phyloP scores from a whole-genome alignment of 1,139 yeast genomes.

The Saccharomycopsis hybrid region DNA sequence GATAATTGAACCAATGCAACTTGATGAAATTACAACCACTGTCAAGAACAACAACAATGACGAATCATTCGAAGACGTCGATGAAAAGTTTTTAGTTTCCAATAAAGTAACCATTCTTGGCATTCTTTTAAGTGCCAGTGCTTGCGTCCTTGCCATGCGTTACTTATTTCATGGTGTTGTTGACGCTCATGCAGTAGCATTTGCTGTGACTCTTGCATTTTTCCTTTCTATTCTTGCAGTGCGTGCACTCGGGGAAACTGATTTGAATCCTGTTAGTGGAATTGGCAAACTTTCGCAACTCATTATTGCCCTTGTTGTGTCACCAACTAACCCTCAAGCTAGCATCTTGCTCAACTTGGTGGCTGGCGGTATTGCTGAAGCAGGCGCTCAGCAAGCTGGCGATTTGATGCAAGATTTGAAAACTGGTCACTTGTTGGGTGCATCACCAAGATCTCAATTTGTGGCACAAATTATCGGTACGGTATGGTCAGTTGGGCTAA shows the following conservation, averaged over 20 bases:
- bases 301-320: slow-evolving; percentile 73
- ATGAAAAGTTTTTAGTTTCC: slow-evolving; percentile 46
- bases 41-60: no score
- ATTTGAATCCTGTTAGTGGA: slow-evolving; percentile 93
- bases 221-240: slow-evolving; percentile 81
- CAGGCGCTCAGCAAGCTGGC: slow-evolving; percentile 99
- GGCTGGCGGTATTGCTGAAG: slow-evolving; percentile 97
- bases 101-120: slow-evolving; percentile 51
- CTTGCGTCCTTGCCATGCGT: slow-evolving; percentile 61
- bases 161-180: slow-evolving; percentile 66
- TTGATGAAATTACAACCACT: slow-evolving; percentile 13
- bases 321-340: slow-evolving; percentile 73
- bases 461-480: slow-evolving; percentile 87
- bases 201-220: slow-evolving; percentile 70
- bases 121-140: slow-evolving; percentile 51
- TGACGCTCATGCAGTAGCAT: slow-evolving; percentile 53
- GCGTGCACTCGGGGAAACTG: slow-evolving; percentile 93
- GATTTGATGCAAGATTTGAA: slow-evolving; percentile 96
- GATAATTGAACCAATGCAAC: slow-evolving; percentile 12
- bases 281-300: slow-evolving; percentile 92
- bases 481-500: slow-evolving; percentile 68
- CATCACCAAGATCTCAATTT: slow-evolving; percentile 89
- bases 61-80: slow-evolving; percentile 34
- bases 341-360: slow-evolving; percentile 77
- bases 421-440: slow-evolving; percentile 88